Base-by-base conservation (phyloP, 2,329 filamentous ascomycete species). In the Trichoderma polysporum region DNA sequence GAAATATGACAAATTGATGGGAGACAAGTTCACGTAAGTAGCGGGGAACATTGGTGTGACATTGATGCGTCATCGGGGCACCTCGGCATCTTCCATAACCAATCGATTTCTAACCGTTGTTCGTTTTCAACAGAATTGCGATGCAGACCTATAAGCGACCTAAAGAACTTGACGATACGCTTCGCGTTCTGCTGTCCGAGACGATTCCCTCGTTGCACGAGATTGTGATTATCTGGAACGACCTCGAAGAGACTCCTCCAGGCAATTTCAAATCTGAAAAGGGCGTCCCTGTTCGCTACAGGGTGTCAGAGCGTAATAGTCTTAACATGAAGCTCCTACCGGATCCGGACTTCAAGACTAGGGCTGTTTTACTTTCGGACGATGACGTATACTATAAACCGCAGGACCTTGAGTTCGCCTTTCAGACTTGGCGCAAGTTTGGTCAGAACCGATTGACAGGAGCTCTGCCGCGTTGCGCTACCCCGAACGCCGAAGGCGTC, bases 1-100 rank as follows among this genome's bases (percentile, higher is more conserved):
- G 22, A 82, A 79, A 12, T 79, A 82, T 79, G 80, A 84, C 61
- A 84, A 76, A 5, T 25, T 70, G 45, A 62, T 61, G 12, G 71
- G 69, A 12, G 73, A 74, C 68, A 74, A 73, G 70, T 74, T 74
- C 67, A 74, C 73, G 73, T 74, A 63, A 31, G 71, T 70, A 45
- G 37, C 27, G 58, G 41, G 22, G 49, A 37, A 29, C n/a, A 13
- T 37, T 13, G 10, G 31, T 35, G 29, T 27, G 13, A 59, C 52
- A 17, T 25, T 35, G 47, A 41, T 25, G 39, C 37, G 50, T 35
- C 60, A 41, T 54, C n/a, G 50, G 49, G 12, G 49, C 60, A 45
- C 9, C 33, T n/a, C 41, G 13, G 8, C 31, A 17, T 22, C 17
- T 22, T 19, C 17, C 8, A 13, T 56, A 27, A 31, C 53, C 25